These are phyloP conservation scores for Uromyces viciae-fabae DNA, from an alignment of 1,284 basidiomycete species.

Conservation along the genomic window DNA sequence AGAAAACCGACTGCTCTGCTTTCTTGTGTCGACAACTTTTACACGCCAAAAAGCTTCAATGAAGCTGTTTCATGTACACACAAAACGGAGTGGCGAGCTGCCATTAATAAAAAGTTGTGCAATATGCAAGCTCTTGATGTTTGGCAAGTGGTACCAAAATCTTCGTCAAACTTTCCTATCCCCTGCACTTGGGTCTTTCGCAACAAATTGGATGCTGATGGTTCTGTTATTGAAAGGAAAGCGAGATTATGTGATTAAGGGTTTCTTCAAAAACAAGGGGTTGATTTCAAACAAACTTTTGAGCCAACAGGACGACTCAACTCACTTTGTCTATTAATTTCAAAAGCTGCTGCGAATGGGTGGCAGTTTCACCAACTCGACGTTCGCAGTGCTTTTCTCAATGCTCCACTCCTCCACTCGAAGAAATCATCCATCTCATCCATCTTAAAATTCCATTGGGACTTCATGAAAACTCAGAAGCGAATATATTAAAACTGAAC, in stretches of 20 bases:
- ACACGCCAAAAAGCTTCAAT: too few relatives aligned
- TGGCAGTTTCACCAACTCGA: background rate
- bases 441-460: background rate
- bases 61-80: too few relatives aligned
- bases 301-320: background rate
- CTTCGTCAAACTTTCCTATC: too few relatives aligned
- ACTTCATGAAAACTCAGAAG: background rate
- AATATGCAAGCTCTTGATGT: too few relatives aligned
- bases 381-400: background rate
- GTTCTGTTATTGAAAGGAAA: background rate
- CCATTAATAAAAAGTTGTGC: too few relatives aligned
- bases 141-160: too few relatives aligned
- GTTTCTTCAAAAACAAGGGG: background rate
- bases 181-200: background rate
- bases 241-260: background rate
- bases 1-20: too few relatives aligned
- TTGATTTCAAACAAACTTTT: background rate
- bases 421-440: background rate
- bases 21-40: too few relatives aligned
- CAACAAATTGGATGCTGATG: background rate
- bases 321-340: background rate
- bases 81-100: too few relatives aligned
- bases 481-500: background rate
- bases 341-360: background rate
- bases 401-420: background rate